Percentiles rank a stretch among this genome's conserved stretches.
Evolutionary conservation across 768 basidiomycete species (phyloP).

Genomic region (Inosperma sp.): DNA sequence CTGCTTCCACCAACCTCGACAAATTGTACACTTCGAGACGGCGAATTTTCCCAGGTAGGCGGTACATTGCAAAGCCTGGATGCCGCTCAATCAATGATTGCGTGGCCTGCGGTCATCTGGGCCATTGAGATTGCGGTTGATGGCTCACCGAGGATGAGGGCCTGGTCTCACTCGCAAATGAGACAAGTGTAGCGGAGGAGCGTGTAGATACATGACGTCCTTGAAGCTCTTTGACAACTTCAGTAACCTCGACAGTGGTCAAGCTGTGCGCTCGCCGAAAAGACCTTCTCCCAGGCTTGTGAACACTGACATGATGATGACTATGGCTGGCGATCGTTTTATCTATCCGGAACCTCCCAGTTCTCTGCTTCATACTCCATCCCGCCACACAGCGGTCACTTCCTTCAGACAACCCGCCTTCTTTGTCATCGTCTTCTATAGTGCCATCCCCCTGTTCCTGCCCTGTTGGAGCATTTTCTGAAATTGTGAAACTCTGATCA

Average conservation of each 20-base stretch:
- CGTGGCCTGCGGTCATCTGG: slow-evolving; percentile 22
- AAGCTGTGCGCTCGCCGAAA: slow-evolving; percentile 2
- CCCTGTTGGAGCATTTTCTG: slow-evolving; percentile 9
- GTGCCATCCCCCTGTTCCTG: slow-evolving; percentile 13
- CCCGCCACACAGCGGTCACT: slow-evolving; percentile 26
- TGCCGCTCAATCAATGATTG: slow-evolving; percentile 31
- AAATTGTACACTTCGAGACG: slow-evolving; percentile 43
- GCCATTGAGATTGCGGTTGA: background rate
- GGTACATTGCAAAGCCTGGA: slow-evolving; percentile 25
- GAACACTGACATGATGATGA: slow-evolving; percentile 4
- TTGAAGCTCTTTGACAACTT: slow-evolving; percentile 7
- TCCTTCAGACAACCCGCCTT: slow-evolving; percentile 61
- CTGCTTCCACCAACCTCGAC: slow-evolving; percentile 20
- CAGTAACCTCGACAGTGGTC: background rate
- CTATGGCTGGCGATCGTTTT: no score
- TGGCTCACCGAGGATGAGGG: no score
- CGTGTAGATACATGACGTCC: slow-evolving; percentile 7
- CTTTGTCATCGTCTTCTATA: slow-evolving; percentile 46
- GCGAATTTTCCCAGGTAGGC: slow-evolving; percentile 40
- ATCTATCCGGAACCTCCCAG: no score
- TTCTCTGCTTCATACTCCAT: no score
- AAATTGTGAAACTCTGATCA: no score
- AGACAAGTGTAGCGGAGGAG: slow-evolving; percentile 4
- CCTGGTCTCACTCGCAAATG: slow-evolving; percentile 10
- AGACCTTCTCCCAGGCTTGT: slow-evolving; percentile 1